Evolutionary conservation across 2,329 filamentous ascomycete genomes (phyloP).

Genomic region (Oidium heveae): DNA sequence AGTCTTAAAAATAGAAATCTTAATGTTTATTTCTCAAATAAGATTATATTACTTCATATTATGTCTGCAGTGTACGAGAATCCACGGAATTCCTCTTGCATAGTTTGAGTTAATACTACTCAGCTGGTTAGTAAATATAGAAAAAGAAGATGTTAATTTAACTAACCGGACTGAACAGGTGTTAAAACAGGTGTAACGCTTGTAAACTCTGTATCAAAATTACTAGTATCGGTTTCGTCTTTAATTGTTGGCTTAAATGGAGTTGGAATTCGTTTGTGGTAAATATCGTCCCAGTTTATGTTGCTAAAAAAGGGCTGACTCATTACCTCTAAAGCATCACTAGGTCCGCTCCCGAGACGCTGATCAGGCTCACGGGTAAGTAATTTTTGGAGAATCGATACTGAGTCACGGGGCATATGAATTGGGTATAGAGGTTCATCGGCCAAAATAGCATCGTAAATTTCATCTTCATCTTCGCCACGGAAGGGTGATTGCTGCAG

Average conservation of each 20-base stretch:
- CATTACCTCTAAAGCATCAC: conserved; percentile 97
- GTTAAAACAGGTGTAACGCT: conserved; percentile 94
- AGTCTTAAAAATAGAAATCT: too few relatives aligned
- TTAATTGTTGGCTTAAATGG: conserved; percentile 81
- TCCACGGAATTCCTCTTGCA: conserved; percentile 98
- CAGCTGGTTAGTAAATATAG: conserved; percentile 2
- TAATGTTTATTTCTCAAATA: too few relatives aligned
- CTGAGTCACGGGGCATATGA: conserved; percentile 93
- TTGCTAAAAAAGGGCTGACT: conserved; percentile 94
- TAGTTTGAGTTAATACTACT: conserved; percentile 79
- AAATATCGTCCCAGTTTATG: conserved; percentile 97
- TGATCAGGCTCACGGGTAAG: conserved; percentile 86
- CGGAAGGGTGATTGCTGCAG: conserved; percentile 96
- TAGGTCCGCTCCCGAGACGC: conserved; percentile 77
- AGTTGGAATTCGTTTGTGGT: conserved; percentile 73
- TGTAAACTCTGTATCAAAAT: conserved; percentile 96
- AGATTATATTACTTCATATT: conserved; percentile 8
- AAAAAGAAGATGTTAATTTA: background rate
- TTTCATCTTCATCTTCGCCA: conserved; percentile 96
- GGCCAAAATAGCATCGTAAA: conserved; percentile 93
- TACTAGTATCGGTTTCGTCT: conserved; percentile 91
- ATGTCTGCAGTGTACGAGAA: conserved; percentile 50
- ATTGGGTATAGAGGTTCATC: conserved; percentile 96
- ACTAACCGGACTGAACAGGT: conserved; percentile 85
- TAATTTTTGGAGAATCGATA: conserved; percentile 92